A percentile compares a stretch with the other conserved stretches of the same genome.
Conservation (phyloP, 129 eudicot genomes). For the Pulicaria dysenterica region DNA sequence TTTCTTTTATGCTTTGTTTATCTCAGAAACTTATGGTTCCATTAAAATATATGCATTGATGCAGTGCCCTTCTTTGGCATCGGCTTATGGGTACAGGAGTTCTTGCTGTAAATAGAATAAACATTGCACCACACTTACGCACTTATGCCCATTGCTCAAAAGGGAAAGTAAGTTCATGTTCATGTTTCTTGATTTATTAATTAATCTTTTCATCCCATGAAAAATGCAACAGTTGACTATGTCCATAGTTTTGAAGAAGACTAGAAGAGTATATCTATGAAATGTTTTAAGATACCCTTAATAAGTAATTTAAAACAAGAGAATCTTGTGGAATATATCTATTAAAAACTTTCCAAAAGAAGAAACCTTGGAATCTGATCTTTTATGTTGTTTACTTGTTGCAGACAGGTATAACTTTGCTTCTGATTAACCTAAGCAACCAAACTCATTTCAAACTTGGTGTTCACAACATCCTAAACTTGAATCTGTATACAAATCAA, state of each 20-base stretch:
- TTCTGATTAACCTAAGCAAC: slow-evolving; percentile 86
- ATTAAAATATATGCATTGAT: slow-evolving; percentile 25
- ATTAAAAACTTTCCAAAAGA: too few species aligned
- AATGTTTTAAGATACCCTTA: neutral
- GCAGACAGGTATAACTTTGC: slow-evolving; percentile 82
- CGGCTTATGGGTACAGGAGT: slow-evolving; percentile 92
- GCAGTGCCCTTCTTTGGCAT: slow-evolving; percentile 86
- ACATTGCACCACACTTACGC: slow-evolving; percentile 70
- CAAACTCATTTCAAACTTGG: slow-evolving; percentile 52
- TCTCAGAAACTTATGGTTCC: slow-evolving; percentile 8
- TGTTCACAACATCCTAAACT: slow-evolving; percentile 44
- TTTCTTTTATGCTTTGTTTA: neutral
- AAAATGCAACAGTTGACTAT: neutral
- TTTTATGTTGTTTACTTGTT: slow-evolving; percentile 14
- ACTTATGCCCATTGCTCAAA: slow-evolving; percentile 91
- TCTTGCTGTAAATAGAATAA: slow-evolving; percentile 60
- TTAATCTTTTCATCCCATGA: neutral
- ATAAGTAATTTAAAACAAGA: neutral
- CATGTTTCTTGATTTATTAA: neutral
- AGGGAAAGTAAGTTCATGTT: slow-evolving; percentile 64
- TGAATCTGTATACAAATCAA: slow-evolving; percentile 28
- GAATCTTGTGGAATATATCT: neutral
- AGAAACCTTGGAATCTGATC: neutral
- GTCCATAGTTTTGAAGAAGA: neutral
- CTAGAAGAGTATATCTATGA: neutral